Evolutionary conservation across 2,329 filamentous ascomycete genomes (phyloP), one percentile per base, ranked within the genome.

Genomic region (Daldinia sp.): DNA sequence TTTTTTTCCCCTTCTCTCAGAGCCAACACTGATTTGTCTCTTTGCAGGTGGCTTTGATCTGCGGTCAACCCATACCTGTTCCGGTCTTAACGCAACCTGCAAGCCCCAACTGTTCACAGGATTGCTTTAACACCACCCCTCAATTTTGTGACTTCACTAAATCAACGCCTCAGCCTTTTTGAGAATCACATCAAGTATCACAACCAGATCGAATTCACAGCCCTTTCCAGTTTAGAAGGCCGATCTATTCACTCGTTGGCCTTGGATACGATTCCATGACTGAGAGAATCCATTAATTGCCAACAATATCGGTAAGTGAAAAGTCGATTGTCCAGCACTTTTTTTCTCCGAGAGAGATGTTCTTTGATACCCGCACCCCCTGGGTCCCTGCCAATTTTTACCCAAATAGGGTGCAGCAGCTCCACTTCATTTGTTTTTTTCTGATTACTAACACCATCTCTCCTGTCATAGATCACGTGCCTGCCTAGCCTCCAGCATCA

Each of bases 11-110:
- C 55, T 58, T 63, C 42, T 58, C 57, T 56, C 55, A 64, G 61
- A 39, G 60, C 65, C 51, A 55, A 63, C 57, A 68, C 71, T 73
- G 64, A 73, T 70, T 67, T 66, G 35, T 67, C 59, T 55, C 60
- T 69, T 65, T 68, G 66, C 65, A 69, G 68, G 68, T 67, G 63
- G 67, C 61, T 70, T 69, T 67, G 72, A 74, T 74, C 70, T 72
- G 67, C 65, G 42, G 54, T 59, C 68, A 68, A 61, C 41, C 65
- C 65, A 68, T 67, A 57, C 70, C 70, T 53, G 26, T 65, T 74
- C 60, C 63, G 66, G 70, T 48, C 20, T 65, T 63, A 64, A 48
- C 57, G 55, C 59, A 64, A 63, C 60, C 69, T 71, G 60, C 69
- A 69, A 67, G 65, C 57, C 60, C 68, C 58, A 65, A 44, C 55